Evolutionary conservation across 1,139 yeast genomes (phyloP), one percentile per base, ranked within the genome.

Genomic region (Candida neerlandica): DNA sequence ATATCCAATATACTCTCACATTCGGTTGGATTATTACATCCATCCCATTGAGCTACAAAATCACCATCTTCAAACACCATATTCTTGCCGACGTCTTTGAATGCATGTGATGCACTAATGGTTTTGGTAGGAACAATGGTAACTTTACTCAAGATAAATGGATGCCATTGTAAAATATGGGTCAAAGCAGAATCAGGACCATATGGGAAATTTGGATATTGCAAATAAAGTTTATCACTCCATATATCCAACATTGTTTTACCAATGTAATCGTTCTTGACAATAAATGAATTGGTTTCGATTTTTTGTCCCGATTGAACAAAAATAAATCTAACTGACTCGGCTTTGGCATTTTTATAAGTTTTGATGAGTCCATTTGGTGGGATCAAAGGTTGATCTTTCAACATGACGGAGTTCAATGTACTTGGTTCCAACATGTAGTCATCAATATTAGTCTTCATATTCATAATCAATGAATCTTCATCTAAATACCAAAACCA

Each of bases 101-200:
- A 54, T 7, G 53, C 48, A 51, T 70, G 71, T 41, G 58, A 57
- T 4, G 79, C 69, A 42, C 70, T 63, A 16, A 76, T 71, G 11
- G 76, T 67, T 54, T 75, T 72, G 7, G 77, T 60, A n/a, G 90
- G 89, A 0, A 94, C 80, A 11, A 92, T 67, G 0, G 90, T 87
- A 4, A 95, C 76, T 59, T 83, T 86, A 48, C 87, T 78, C 57
- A 92, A 75, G 38, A 86, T 71, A 44, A 80, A 81, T 11, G 96
- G 96, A 64, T 94, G 99, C 99, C 98, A 94, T 66, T 90, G 97
- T 55, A 91, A 72, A 35, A 90, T 74, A 65, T 94, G 98, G 21
- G 90, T 82, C 47, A 92, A 64, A 0, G 95, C 89, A 11, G 84
- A 78, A 54, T 81, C 83, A 2, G 88, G 85, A 27, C 81, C 80